phyloP scores from a whole-genome alignment of 768 basidiomycete species.

The Mrakia hoshinonis region DNA sequence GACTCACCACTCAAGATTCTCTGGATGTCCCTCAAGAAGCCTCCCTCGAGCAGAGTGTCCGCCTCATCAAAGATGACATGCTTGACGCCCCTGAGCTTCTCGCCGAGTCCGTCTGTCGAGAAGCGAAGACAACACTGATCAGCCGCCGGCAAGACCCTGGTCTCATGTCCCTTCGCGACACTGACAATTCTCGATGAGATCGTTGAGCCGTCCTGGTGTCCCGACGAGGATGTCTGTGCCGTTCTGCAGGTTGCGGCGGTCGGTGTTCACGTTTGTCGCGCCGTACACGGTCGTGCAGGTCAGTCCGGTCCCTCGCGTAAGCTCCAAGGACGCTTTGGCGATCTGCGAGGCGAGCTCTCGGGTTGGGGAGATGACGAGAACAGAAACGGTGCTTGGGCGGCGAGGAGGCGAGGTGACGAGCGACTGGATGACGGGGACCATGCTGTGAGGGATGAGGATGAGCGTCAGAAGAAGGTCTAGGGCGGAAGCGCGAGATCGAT shows the following conservation, averaged over 20 bases:
- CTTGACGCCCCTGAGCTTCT: neutral
- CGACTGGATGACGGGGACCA: constrained; percentile 73
- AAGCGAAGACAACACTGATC: neutral
- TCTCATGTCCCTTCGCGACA: constrained; percentile 43
- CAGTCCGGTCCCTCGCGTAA: constrained; percentile 44
- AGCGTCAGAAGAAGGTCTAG: neutral
- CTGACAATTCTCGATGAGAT: constrained; percentile 54
- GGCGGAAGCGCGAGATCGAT: neutral
- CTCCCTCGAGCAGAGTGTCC: constrained; percentile 82
- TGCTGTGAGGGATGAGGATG: constrained; percentile 33
- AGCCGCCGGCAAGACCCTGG: constrained; percentile 36
- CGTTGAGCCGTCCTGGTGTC: constrained; percentile 76
- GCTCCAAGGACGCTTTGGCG: constrained; percentile 64
- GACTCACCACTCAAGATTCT: constrained; percentile 48
- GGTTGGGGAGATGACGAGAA: constrained; percentile 77
- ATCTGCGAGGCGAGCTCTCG: constrained; percentile 85
- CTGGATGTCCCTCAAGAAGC: constrained; percentile 81
- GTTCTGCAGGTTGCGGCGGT: constrained; percentile 50
- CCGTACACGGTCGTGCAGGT: constrained; percentile 66
- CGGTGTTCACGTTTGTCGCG: constrained; percentile 60
- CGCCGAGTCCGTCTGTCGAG: constrained; percentile 41
- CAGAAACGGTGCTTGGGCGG: constrained; percentile 50
- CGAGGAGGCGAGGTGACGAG: constrained; percentile 50
- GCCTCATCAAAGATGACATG: constrained; percentile 78
- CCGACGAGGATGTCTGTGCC: constrained; percentile 74